phyloP scores from a whole-genome alignment of 2,329 filamentous ascomycete species.

The Fusarium continuum region DNA sequence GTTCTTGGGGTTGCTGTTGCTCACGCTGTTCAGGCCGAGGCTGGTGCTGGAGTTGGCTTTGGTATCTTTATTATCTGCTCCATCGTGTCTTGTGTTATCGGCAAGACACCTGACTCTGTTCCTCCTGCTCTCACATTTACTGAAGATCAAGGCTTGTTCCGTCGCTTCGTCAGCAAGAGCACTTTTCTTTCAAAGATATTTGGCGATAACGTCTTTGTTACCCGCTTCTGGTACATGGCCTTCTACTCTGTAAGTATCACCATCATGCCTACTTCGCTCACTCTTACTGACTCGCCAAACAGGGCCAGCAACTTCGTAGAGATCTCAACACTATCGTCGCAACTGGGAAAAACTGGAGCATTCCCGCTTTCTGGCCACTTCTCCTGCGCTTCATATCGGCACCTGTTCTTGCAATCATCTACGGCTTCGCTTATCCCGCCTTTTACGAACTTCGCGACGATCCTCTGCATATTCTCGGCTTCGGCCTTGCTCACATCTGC shows the following conservation, averaged over 20 bases:
- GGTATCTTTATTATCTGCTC: slow-evolving; percentile 59
- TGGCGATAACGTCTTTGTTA: slow-evolving; percentile 48
- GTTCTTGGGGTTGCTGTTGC: slow-evolving; percentile 61
- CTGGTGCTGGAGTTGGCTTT: slow-evolving; percentile 61
- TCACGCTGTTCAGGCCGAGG: slow-evolving; percentile 55
- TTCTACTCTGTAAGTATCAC: slow-evolving; percentile 63
- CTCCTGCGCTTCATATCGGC: slow-evolving; percentile 61
- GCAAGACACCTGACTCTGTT: slow-evolving; percentile 52
- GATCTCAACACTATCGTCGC: slow-evolving; percentile 65
- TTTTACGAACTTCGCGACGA: slow-evolving; percentile 60
- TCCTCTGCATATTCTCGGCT: slow-evolving; percentile 61
- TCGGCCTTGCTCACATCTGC: slow-evolving; percentile 57
- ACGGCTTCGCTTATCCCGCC: slow-evolving; percentile 60
- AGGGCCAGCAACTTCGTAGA: slow-evolving; percentile 65
- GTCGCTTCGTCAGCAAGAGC: slow-evolving; percentile 46
- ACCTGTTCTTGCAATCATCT: slow-evolving; percentile 61
- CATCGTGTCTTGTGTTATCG: slow-evolving; percentile 51
- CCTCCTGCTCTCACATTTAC: slow-evolving; percentile 56
- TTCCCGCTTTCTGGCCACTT: slow-evolving; percentile 60
- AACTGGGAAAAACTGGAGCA: slow-evolving; percentile 64
- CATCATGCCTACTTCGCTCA: neutral
- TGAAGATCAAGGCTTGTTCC: slow-evolving; percentile 46
- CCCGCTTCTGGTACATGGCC: slow-evolving; percentile 61
- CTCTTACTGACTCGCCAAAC: slow-evolving; percentile 8
- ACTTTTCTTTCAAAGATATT: slow-evolving; percentile 45